Percentiles rank a stretch among this genome's conserved stretches.
phyloP scores from a whole-genome alignment of 371 early-diverging fungal species.

The Thermomucor indicae-seudaticae region DNA sequence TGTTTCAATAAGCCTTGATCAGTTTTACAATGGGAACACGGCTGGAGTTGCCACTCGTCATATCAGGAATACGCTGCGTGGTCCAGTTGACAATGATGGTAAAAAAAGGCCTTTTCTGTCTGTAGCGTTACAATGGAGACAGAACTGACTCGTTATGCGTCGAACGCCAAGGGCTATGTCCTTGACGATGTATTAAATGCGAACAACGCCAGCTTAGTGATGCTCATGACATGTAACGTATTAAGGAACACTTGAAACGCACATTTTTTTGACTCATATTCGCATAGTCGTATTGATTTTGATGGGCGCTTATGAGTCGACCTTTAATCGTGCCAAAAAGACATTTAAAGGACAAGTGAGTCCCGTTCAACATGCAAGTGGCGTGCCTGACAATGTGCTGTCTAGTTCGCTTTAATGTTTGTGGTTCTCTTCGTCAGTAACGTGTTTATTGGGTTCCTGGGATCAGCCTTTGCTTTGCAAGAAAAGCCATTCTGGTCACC shows the following conservation, averaged over 20 bases:
- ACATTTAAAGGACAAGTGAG: constrained; percentile 40
- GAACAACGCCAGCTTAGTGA: constrained; percentile 28
- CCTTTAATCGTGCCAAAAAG: constrained; percentile 38
- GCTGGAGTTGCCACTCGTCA: constrained; percentile 32
- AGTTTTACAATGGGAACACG: constrained; percentile 32
- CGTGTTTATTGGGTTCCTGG: constrained; percentile 46
- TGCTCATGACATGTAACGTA: constrained; percentile 31
- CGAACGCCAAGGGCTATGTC: constrained; percentile 26
- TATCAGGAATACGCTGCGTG: constrained; percentile 40
- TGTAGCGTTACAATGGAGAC: not conserved
- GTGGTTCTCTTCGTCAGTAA: constrained; percentile 44
- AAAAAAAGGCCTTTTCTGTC: not conserved
- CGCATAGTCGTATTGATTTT: constrained; percentile 27
- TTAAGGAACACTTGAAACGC: not conserved
- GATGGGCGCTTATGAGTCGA: constrained; percentile 37
- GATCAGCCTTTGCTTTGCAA: constrained; percentile 64
- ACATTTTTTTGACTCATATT: not conserved
- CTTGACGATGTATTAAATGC: constrained; percentile 37
- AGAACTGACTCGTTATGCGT: not conserved
- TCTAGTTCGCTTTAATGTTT: constrained; percentile 46
- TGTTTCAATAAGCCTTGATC: constrained; percentile 19
- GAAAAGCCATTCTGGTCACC: constrained; percentile 73
- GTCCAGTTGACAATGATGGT: constrained; percentile 44
- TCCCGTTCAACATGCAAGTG: not conserved
- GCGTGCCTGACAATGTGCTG: not conserved